Base-by-base conservation (phyloP, 139 green algal genomes). In the Raphidocelis subcapitata region DNA sequence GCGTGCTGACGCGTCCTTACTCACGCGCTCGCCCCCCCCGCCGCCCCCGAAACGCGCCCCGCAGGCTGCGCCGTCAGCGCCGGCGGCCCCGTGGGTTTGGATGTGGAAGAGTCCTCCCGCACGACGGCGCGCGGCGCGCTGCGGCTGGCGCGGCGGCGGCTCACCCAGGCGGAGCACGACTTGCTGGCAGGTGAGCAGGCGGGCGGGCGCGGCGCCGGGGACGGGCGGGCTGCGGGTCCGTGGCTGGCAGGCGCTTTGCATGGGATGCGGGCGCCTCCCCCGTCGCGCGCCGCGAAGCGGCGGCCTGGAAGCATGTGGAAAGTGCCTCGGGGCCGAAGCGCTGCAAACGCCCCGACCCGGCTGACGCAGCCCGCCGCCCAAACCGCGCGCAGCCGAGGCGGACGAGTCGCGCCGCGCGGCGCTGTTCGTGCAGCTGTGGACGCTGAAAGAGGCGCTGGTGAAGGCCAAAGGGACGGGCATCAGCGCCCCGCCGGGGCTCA, bases 391-490 rank as follows among this genome's bases (percentile, higher is more conserved):
- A n/a, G 33, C 51, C 1, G 32, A 32, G 23, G 26, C 29, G 24
- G 79, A 69, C 10, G 52, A 37, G 3, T 41, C 35, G 28, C 24
- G 32, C 51, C 70, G 66, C 21, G 65, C 26, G 0, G 32, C 15
- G 33, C 63, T 73, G 28, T 94, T 94, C 64, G 56, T 92, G 49
- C 62, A 62, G 70, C 82, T 94, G 62, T 95, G 90, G 90, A 90
- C 85, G 0, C 72, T 92, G 10, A 95, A 95, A 67, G 90, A 95
- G 75, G 88, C 89, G 21, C 86, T 90, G 14, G 84, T 95, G 18
- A 95, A 95, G 72, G 90, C 90, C 0, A 61, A 84, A 8, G 90
- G 90, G 8, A 79, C 67, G 21, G 90, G 90, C 71, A 91, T 95
- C 71, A 81, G 44, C 24, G 85, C 79, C 0, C 54, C 73, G 2